These are phyloP conservation scores for Sphaerobolus stellatus DNA, from an alignment of 1,284 basidiomycete species.

Conservation along the genomic window DNA sequence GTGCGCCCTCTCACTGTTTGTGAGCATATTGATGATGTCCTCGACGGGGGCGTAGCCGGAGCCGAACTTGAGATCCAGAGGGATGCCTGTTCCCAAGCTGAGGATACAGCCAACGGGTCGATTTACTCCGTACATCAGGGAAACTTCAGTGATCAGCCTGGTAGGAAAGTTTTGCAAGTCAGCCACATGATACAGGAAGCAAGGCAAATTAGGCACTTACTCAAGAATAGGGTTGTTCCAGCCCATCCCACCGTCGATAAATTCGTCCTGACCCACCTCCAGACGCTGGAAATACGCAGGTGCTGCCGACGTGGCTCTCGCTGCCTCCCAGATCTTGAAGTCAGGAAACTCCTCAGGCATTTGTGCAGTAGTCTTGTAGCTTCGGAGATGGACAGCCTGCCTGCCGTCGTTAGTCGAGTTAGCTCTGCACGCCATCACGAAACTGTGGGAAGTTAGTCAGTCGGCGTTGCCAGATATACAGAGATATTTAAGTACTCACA, in stretches of 20 bases:
- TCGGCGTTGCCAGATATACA: not conserved
- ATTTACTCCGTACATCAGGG: not conserved
- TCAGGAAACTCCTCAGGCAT: slow-evolving; percentile 16
- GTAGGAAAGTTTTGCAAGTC: not conserved
- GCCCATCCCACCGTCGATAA: not conserved
- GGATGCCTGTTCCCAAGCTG: not conserved
- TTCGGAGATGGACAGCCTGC: not conserved
- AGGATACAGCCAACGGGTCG: not conserved
- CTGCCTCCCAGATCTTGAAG: slow-evolving; percentile 31
- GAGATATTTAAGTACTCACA: slow-evolving; percentile 9
- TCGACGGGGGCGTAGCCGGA: no score
- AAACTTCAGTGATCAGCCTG: not conserved
- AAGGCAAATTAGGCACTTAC: not conserved
- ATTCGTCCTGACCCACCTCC: not conserved
- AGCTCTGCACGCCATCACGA: slow-evolving; percentile 14
- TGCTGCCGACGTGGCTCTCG: slow-evolving; percentile 20
- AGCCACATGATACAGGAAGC: not conserved
- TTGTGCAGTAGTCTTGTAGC: not conserved
- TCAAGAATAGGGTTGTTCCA: not conserved
- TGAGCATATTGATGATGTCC: no score
- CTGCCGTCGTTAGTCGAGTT: not conserved
- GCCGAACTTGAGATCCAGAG: not conserved
- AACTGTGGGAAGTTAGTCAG: slow-evolving; percentile 17
- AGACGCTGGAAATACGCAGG: slow-evolving; percentile 2
- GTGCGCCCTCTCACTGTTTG: no score